phyloP scores from a whole-genome alignment of 1,284 basidiomycete genomes.

The Porogramme epimiltina region DNA sequence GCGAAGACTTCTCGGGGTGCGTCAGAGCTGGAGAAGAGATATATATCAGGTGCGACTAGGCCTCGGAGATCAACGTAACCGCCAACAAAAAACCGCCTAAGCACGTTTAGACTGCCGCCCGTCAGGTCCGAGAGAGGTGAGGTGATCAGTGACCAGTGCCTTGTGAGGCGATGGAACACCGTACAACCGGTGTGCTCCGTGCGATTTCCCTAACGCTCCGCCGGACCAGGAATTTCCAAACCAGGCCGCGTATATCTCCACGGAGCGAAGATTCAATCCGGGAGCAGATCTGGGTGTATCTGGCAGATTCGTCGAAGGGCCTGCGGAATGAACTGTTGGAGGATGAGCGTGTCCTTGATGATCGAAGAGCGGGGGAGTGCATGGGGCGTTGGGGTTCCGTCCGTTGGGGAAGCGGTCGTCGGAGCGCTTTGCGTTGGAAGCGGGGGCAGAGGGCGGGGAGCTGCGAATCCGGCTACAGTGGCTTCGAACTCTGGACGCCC shows the following conservation, averaged over 20 bases:
- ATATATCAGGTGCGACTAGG: slow-evolving; percentile 15
- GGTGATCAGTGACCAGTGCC: slow-evolving; percentile 4
- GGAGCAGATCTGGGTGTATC: slow-evolving; percentile 12
- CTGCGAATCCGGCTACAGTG: not conserved
- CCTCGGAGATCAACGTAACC: slow-evolving; percentile 22
- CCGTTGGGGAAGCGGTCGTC: slow-evolving; percentile 1
- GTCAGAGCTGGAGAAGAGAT: slow-evolving; percentile 7
- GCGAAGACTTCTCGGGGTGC: slow-evolving; percentile 7
- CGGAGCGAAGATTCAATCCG: slow-evolving; percentile 2
- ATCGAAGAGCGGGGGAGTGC: slow-evolving; percentile 3
- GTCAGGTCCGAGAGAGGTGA: slow-evolving; percentile 2
- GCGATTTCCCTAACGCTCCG: slow-evolving; percentile 8
- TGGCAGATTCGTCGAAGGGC: slow-evolving; percentile 2
- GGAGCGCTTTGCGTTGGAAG: not conserved
- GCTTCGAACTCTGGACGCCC: not conserved
- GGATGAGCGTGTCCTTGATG: not conserved
- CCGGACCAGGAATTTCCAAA: slow-evolving; percentile 11
- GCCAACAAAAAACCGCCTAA: slow-evolving; percentile 9
- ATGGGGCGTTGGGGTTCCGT: slow-evolving; percentile 5
- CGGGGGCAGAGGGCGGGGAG: not conserved
- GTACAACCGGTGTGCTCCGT: slow-evolving; percentile 11
- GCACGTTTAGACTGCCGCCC: slow-evolving; percentile 9
- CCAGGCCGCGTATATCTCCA: not conserved
- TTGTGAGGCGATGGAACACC: slow-evolving; percentile 5
- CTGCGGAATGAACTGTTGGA: slow-evolving; percentile 7